Evolutionary conservation across 1,139 yeast genomes (phyloP).

Genomic region (Hansenula sp.): DNA sequence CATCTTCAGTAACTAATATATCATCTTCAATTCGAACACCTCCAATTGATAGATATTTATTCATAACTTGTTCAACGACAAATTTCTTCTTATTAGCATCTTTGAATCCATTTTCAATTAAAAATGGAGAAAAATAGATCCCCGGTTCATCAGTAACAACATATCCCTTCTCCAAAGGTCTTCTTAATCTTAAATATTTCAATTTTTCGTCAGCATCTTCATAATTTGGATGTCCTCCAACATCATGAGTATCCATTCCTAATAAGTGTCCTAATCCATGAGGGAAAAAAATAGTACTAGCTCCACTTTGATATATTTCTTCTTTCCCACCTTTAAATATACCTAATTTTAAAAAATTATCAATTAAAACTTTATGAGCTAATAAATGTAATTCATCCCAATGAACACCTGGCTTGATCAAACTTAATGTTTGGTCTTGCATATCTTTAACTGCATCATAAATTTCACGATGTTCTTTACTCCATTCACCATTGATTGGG

Average conservation of each 20-base stretch:
- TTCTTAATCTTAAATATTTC: slow-evolving; percentile 74
- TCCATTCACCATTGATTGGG: slow-evolving; percentile 89
- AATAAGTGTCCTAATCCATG: slow-evolving; percentile 93
- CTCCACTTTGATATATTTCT: slow-evolving; percentile 65
- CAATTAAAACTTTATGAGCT: slow-evolving; percentile 75
- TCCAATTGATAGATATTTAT: slow-evolving; percentile 82
- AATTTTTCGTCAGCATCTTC: slow-evolving; percentile 76
- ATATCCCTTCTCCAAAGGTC: slow-evolving; percentile 71
- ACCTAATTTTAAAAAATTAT: slow-evolving; percentile 69
- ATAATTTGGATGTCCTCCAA: slow-evolving; percentile 84
- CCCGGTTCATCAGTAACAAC: slow-evolving; percentile 97
- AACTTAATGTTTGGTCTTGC: slow-evolving; percentile 68
- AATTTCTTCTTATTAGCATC: slow-evolving; percentile 55
- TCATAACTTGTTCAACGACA: slow-evolving; percentile 62
- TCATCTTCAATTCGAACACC: slow-evolving; percentile 98
- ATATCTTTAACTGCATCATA: slow-evolving; percentile 79
- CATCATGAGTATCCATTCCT: slow-evolving; percentile 96
- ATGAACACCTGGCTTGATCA: slow-evolving; percentile 72
- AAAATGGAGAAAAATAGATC: slow-evolving; percentile 79
- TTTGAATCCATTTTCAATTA: slow-evolving; percentile 62
- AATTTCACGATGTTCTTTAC: slow-evolving; percentile 77
- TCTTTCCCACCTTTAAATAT: slow-evolving; percentile 66
- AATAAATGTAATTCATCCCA: slow-evolving; percentile 86
- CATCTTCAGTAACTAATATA: slow-evolving; percentile 68
- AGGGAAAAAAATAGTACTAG: slow-evolving; percentile 81